phyloP scores from a whole-genome alignment of 352 stramenopile species.

The Pelagophyceae sp. region DNA sequence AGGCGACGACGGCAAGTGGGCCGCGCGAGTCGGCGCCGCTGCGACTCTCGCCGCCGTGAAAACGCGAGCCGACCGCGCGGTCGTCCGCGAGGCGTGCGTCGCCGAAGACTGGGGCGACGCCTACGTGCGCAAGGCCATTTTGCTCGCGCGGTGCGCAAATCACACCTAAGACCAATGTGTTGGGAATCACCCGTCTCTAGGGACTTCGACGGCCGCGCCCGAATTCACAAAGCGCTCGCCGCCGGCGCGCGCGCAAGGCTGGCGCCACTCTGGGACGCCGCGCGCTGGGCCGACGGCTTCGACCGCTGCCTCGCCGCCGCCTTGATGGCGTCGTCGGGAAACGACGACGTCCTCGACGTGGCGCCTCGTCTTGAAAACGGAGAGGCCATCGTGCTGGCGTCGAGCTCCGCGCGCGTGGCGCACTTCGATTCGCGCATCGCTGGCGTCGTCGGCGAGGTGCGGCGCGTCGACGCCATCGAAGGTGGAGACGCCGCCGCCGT shows the following conservation, averaged over 20 bases:
- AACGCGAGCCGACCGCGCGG: background rate
- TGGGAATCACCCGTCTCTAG: too few relatives aligned
- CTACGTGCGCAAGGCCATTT: background rate
- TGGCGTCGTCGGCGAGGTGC: background rate
- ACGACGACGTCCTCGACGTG: background rate
- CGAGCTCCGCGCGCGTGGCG: background rate
- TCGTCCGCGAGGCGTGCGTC: background rate
- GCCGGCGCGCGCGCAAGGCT: background rate
- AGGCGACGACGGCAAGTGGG: background rate
- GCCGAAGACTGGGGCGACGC: background rate
- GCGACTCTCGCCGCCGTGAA: background rate
- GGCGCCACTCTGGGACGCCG: background rate
- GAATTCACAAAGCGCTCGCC: background rate
- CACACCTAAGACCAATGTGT: too few relatives aligned
- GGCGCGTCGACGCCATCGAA: background rate
- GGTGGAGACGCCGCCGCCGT: background rate
- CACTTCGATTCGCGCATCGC: background rate
- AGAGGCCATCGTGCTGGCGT: background rate
- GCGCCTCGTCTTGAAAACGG: background rate
- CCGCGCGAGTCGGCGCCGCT: conserved; percentile 9
- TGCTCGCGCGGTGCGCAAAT: background rate
- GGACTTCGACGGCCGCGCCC: too few relatives aligned
- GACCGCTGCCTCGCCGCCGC: background rate
- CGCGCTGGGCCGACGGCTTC: conserved; percentile 11
- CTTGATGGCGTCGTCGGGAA: background rate